Base-by-base conservation (phyloP, 345 rosid genomes). In the Mallotus nudiflorus region DNA sequence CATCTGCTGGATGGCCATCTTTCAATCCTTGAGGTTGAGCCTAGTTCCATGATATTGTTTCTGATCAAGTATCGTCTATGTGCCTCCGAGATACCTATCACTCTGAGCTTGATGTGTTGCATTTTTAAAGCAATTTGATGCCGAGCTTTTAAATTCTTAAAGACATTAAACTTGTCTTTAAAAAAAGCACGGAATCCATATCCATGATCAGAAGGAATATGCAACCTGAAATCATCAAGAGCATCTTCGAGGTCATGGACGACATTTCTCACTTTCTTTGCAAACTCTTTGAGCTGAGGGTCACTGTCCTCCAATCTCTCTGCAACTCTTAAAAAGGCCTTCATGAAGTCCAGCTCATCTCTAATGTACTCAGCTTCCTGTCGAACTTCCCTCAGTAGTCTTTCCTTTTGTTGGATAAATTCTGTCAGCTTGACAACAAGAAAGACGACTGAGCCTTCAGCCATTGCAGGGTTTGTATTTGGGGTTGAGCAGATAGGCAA, bases 161-260 rank as follows among this genome's bases (percentile, higher is more conserved):
- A 18, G 22, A 27, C 64, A 66, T 48, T n/a, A 27, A 37, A 62
- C 0, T 58, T 13, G 0, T 49, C 64, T 19, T 51, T 27, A 48
- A 75, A 14, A 44, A 51, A 58, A 55, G 48, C 69, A 46, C 9
- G 48, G 54, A 71, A 61, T n/a, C 67, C 70, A 31, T 19, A 20
- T 35, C 75, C 66, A 8, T 65, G 51, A 18, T 61, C 71, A 64
- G 11, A 29, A 9, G 65, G 20, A 24, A 46, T 46, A 18, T 48
- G 63, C 25, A 68, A 59, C 40, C 12, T 61, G 74, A 81, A 75
- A 15, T 72, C 69, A n/a, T 81, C 84, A 42, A 81, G 67, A 46
- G 70, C 73, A 72, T 77, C 82, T 35, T 77, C 77, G 10, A 39
- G 62, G 35, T 77, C 77, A 49, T 67, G 31, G 12, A 77, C 79